Evolutionary conservation across 441 rosid species (phyloP).

Genomic region (Corymbia citriodora): DNA sequence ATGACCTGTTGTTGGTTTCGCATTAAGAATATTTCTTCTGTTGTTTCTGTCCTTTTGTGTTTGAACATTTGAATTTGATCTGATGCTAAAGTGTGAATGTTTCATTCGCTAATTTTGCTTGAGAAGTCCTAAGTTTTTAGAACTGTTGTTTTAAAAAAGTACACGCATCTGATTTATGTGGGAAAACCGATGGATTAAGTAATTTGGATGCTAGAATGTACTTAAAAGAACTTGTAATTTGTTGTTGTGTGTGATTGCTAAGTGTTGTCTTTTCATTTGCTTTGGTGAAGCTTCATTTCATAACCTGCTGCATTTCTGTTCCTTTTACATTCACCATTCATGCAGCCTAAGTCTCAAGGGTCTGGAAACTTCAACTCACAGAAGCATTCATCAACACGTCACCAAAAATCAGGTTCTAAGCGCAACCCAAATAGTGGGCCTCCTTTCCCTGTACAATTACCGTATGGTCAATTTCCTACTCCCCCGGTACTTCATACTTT

Average conservation of each 20-base stretch:
- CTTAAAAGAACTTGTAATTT: neutral
- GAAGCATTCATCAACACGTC: slow-evolving; percentile 46
- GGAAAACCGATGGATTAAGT: neutral
- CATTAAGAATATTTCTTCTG: neutral
- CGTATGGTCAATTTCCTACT: slow-evolving; percentile 46
- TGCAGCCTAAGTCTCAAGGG: slow-evolving; percentile 45
- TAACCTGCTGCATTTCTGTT: neutral
- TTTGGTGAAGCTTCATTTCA: neutral
- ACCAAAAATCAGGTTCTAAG: slow-evolving; percentile 60
- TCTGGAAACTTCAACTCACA: slow-evolving; percentile 46
- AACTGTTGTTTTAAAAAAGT: neutral
- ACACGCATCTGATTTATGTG: neutral
- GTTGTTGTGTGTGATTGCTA: neutral
- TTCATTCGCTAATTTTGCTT: neutral
- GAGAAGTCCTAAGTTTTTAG: neutral
- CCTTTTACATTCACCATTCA: neutral
- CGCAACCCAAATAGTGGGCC: slow-evolving; percentile 50
- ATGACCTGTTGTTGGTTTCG: neutral
- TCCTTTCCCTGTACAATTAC: slow-evolving; percentile 44
- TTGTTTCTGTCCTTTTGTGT: neutral
- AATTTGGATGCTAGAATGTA: neutral
- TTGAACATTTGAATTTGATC: neutral
- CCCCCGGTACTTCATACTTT: slow-evolving; percentile 55
- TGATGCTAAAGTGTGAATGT: neutral
- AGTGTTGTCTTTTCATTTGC: neutral